Conservation (phyloP, 2,329 filamentous ascomycete species). For the Paecilomyces sp. region DNA sequence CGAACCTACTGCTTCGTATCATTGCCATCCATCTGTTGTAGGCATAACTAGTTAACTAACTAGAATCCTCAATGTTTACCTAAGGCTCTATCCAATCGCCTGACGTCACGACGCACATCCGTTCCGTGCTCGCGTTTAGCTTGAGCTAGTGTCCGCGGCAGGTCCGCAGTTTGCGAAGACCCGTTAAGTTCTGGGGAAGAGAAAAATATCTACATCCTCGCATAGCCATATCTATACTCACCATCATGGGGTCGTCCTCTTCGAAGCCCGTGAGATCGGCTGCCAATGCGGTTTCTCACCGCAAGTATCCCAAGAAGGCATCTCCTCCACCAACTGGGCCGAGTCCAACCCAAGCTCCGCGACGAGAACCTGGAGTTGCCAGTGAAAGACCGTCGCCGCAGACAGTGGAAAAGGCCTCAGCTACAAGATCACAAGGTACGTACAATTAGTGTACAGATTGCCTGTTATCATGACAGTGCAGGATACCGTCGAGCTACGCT, state of each 20-base stretch:
- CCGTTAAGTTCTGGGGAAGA: background rate
- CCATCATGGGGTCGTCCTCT: conserved; percentile 49
- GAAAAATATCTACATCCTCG: background rate
- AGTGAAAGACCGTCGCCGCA: conserved; percentile 25
- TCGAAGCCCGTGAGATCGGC: conserved; percentile 49
- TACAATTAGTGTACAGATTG: background rate
- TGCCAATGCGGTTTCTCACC: conserved; percentile 41
- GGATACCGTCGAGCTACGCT: too few relatives aligned
- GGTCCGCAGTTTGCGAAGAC: background rate
- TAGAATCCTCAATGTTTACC: background rate
- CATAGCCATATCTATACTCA: background rate
- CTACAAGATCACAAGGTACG: conserved; percentile 27
- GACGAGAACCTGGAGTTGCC: conserved; percentile 1
- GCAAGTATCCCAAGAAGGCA: conserved; percentile 50
- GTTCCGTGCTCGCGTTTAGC: background rate
- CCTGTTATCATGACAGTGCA: background rate
- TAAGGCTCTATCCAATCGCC: background rate
- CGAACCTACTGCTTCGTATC: background rate
- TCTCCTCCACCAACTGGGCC: conserved; percentile 27
- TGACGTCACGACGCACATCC: background rate
- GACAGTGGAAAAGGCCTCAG: conserved; percentile 25
- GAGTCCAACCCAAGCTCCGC: background rate
- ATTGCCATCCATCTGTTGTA: background rate
- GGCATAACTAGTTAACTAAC: background rate
- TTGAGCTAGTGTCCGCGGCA: background rate